Conservation (phyloP, 768 basidiomycete species). For the Termitomyces sp. region DNA sequence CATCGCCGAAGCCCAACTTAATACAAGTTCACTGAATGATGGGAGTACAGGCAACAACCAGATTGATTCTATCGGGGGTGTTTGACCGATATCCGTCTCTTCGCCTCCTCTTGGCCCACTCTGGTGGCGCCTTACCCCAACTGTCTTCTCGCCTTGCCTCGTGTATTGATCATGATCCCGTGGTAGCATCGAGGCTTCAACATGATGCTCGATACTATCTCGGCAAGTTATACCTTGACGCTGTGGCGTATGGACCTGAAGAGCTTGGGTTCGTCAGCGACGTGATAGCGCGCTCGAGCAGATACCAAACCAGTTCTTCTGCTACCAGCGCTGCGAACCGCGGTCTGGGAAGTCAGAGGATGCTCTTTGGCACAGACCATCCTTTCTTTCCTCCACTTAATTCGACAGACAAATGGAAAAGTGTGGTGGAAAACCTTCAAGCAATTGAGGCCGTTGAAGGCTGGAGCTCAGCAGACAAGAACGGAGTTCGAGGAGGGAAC, state of each 20-base stretch:
- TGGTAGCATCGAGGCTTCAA: conserved; percentile 67
- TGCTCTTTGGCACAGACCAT: conserved; percentile 86
- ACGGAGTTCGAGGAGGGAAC: conserved; percentile 67
- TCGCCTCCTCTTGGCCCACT: conserved; percentile 80
- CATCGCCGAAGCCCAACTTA: background rate
- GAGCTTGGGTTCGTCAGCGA: conserved; percentile 79
- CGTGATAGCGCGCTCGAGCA: conserved; percentile 56
- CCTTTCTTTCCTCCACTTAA: conserved; percentile 87
- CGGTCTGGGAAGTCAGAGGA: conserved; percentile 49
- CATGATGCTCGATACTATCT: conserved; percentile 86
- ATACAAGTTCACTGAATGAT: conserved; percentile 7
- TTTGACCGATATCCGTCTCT: conserved; percentile 77
- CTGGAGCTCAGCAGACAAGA: conserved; percentile 58
- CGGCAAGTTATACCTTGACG: conserved; percentile 77
- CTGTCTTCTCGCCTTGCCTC: conserved; percentile 83
- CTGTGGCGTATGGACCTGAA: conserved; percentile 86
- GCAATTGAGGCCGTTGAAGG: conserved; percentile 68
- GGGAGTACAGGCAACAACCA: conserved; percentile 55
- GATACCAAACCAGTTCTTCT: conserved; percentile 37
- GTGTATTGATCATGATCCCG: conserved; percentile 83
- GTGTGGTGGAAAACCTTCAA: conserved; percentile 81
- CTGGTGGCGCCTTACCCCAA: conserved; percentile 80
- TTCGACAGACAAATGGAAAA: conserved; percentile 70
- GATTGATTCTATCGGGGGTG: conserved; percentile 77
- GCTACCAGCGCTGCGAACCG: conserved; percentile 28